Evolutionary conservation across 1,139 yeast species (phyloP).

Genomic region (Pichia sp.): DNA sequence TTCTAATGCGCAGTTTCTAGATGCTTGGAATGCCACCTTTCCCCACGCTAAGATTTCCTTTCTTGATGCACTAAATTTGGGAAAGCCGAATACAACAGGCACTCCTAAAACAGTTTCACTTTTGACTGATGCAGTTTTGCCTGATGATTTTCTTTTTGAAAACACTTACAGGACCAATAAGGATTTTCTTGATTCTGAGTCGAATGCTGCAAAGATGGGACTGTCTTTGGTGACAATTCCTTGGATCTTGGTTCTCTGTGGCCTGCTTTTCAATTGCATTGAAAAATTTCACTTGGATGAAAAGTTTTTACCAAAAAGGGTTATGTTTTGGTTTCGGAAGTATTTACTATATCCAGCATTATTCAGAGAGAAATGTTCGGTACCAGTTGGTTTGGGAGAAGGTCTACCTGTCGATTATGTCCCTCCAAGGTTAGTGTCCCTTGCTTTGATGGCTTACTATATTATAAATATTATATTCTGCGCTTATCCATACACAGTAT

Average conservation of each 20-base stretch:
- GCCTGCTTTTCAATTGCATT: constrained; percentile 4
- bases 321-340: constrained; percentile 6
- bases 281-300: constrained; percentile 9
- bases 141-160: constrained; percentile 2
- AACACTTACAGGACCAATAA: constrained; percentile 2
- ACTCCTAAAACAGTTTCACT: neutral
- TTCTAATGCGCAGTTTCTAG: neutral
- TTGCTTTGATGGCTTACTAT: constrained; percentile 40
- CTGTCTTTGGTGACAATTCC: constrained; percentile 10
- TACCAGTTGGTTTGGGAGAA: constrained; percentile 4
- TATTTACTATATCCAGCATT: constrained; percentile 9
- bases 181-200: constrained; percentile 3
- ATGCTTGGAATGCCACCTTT: neutral
- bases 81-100: neutral
- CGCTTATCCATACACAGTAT: constrained; percentile 6
- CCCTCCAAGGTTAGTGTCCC: constrained; percentile 56
- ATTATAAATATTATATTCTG: constrained; percentile 30
- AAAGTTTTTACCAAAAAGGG: constrained; percentile 1
- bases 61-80: constrained; percentile 1
- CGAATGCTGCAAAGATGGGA: constrained; percentile 7
- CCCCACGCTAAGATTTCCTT: neutral
- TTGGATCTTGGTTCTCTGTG: constrained; percentile 9
- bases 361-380: constrained; percentile 9
- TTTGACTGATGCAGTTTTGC: neutral
- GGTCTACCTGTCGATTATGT: constrained; percentile 20